Evolutionary conservation across 805 yeast species (phyloP).

Genomic region (Candida nitratophila): DNA sequence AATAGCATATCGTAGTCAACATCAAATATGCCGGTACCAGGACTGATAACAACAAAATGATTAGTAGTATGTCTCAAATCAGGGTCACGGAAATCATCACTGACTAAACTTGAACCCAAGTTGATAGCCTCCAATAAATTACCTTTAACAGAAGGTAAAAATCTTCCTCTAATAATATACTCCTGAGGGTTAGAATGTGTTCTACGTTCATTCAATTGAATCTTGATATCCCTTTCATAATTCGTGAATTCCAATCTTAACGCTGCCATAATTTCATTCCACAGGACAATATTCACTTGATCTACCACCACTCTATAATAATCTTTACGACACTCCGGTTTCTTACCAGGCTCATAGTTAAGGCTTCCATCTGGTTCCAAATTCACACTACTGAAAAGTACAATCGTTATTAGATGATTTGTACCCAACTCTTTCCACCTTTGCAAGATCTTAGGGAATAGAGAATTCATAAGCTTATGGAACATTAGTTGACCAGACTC

Average conservation of each 20-base stretch:
- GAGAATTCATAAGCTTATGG: slow-evolving; percentile 85
- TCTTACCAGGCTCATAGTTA: slow-evolving; percentile 63
- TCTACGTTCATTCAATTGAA: slow-evolving; percentile 30
- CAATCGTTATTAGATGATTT: slow-evolving; percentile 87
- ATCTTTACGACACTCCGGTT: slow-evolving; percentile 57
- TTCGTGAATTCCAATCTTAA: slow-evolving; percentile 78
- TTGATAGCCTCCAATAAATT: slow-evolving; percentile 84
- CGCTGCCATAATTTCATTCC: slow-evolving; percentile 90
- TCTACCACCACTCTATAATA: slow-evolving; percentile 93
- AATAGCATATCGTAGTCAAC: slow-evolving; percentile 75
- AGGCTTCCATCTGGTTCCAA: slow-evolving; percentile 13
- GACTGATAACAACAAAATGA: slow-evolving; percentile 82
- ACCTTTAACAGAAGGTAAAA: slow-evolving; percentile 85
- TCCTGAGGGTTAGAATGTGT: slow-evolving; percentile 27
- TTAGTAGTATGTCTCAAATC: slow-evolving; percentile 86
- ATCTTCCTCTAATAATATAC: slow-evolving; percentile 47
- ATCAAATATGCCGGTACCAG: slow-evolving; percentile 91
- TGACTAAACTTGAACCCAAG: slow-evolving; percentile 69
- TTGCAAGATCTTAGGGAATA: slow-evolving; percentile 82
- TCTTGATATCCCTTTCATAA: slow-evolving; percentile 67
- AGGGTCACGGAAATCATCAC: slow-evolving; percentile 73
- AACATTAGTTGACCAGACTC: slow-evolving; percentile 93
- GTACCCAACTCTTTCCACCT: slow-evolving; percentile 83
- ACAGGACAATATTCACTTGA: slow-evolving; percentile 78
- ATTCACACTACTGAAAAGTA: slow-evolving; percentile 79